Conservation (phyloP, 495 filamentous ascomycete species). For the Penicillium odoratum region DNA sequence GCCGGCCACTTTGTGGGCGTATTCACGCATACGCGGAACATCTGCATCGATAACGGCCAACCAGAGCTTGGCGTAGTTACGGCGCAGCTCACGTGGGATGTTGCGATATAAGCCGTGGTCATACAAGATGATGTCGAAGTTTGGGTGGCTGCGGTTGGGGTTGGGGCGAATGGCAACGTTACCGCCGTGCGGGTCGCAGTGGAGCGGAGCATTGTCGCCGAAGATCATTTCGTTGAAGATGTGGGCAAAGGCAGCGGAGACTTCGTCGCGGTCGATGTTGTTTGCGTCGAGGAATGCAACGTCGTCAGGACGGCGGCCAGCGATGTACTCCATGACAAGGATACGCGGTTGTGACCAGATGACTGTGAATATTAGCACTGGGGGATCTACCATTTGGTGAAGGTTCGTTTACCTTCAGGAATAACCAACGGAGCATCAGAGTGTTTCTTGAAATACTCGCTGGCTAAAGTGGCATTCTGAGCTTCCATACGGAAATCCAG, state of each 20-base stretch:
- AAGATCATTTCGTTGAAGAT: constrained; percentile 99
- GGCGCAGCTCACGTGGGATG: constrained; percentile 74
- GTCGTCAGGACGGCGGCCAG: constrained; percentile 87
- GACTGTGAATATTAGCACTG: constrained; percentile 48
- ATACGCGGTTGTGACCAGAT: constrained; percentile 88
- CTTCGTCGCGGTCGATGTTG: constrained; percentile 91
- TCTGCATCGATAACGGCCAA: constrained; percentile 90
- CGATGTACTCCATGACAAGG: constrained; percentile 91
- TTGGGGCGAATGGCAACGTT: constrained; percentile 92
- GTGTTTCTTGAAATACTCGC: constrained; percentile 73
- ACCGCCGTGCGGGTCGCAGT: constrained; percentile 97
- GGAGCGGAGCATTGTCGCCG: constrained; percentile 80
- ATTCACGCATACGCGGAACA: constrained; percentile 78
- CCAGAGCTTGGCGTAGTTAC: constrained; percentile 97
- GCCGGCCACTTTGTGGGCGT: constrained; percentile 84
- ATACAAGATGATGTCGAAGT: constrained; percentile 98
- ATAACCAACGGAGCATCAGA: constrained; percentile 78
- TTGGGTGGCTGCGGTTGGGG: constrained; percentile 55
- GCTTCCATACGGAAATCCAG: constrained; percentile 88
- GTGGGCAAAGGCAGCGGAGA: constrained; percentile 84
- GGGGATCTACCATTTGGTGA: background rate
- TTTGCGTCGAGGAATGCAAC: constrained; percentile 81
- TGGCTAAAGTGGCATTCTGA: constrained; percentile 75
- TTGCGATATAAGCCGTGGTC: constrained; percentile 97
- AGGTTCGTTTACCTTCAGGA: constrained; percentile 56